phyloP scores from a whole-genome alignment of 176 grass and related monocot species.

The Saccharum officinarum region DNA sequence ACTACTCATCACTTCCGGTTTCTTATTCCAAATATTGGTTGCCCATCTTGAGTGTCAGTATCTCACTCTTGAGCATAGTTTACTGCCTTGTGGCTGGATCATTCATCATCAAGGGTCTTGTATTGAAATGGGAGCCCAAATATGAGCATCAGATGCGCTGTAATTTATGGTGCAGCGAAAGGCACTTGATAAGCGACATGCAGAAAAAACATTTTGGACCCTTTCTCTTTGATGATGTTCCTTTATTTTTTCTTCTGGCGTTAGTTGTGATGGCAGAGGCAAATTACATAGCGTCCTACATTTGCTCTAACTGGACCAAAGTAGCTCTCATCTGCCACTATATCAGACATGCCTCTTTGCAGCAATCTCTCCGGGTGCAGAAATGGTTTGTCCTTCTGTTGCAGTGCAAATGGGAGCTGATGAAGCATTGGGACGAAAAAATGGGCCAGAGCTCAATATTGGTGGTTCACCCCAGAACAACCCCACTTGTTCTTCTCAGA shows the following conservation, averaged over 20 bases:
- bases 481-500: not conserved
- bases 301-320: slow-evolving; percentile 19
- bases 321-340: not conserved
- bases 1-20: slow-evolving; percentile 6
- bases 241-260: not conserved
- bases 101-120: not conserved
- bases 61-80: not conserved
- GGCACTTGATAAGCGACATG: not conserved
- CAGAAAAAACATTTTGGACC: not conserved
- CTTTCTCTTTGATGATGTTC: not conserved
- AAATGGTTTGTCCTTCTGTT: not conserved
- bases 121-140: not conserved
- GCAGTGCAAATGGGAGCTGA: not conserved
- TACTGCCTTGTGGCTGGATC: not conserved
- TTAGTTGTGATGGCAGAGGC: not conserved
- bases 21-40: not conserved
- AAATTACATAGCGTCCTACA: not conserved
- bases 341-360: not conserved
- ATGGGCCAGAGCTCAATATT: not conserved
- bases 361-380: not conserved
- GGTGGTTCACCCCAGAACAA: not conserved
- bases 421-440: not conserved
- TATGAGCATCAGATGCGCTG: not conserved
- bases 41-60: not conserved
- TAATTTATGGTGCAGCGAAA: not conserved